Conservation (phyloP, 106 monocot genomes). For the Allium cepa region DNA sequence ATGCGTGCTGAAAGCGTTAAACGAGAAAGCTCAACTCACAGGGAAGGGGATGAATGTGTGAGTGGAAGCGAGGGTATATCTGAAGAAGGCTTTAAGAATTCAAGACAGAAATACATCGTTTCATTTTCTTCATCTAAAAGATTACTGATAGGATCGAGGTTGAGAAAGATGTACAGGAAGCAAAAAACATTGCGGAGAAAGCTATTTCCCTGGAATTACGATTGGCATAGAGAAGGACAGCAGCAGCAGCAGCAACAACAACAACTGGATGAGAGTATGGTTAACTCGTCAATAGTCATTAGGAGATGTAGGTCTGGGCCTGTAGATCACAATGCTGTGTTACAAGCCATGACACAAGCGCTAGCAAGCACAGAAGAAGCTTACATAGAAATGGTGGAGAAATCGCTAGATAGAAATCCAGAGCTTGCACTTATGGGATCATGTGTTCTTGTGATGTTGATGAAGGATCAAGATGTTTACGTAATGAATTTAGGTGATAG, state of each 20-base stretch:
- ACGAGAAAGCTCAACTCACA: slow-evolving; percentile 14
- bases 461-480: slow-evolving; percentile 99
- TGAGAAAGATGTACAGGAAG: slow-evolving; percentile 65
- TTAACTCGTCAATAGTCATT: slow-evolving; percentile 24
- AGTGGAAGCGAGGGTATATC: slow-evolving; percentile 33
- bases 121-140: slow-evolving; percentile 39
- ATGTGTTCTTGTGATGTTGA: slow-evolving; percentile 96
- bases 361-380: slow-evolving; percentile 77
- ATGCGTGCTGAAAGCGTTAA: slow-evolving; percentile 14
- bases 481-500: slow-evolving; percentile 98
- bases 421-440: slow-evolving; percentile 98
- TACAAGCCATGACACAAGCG: slow-evolving; percentile 74
- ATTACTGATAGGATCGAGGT: slow-evolving; percentile 39
- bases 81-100: slow-evolving; percentile 13
- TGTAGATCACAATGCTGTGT: slow-evolving; percentile 76
- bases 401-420: slow-evolving; percentile 65
- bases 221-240: slow-evolving; percentile 72
- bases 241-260: background rate
- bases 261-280: slow-evolving; percentile 26
- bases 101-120: slow-evolving; percentile 12
- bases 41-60: slow-evolving; percentile 12
- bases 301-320: slow-evolving; percentile 81
- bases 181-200: slow-evolving; percentile 76
- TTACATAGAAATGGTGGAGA: slow-evolving; percentile 89
- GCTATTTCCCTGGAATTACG: slow-evolving; percentile 86